A percentile compares a stretch with the other conserved stretches of the same genome.
These are phyloP conservation scores for Xylariales sp. DNA, from an alignment of 2,329 filamentous ascomycete genomes.

Conservation along the genomic window DNA sequence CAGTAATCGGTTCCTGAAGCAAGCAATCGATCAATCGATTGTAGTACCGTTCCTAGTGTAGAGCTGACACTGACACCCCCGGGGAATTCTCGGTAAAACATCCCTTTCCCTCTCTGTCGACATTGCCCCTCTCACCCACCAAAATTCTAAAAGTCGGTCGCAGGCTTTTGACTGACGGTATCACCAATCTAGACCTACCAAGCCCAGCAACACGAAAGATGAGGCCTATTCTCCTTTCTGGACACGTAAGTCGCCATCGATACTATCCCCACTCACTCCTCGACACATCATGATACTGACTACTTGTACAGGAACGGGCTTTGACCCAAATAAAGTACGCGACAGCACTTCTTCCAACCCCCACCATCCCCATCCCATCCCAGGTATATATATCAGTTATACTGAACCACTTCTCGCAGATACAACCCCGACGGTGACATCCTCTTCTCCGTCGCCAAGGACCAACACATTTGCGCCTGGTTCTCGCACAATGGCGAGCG, in stretches of 20 bases:
- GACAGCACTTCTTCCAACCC: constrained; percentile 8
- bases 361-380: constrained; percentile 9
- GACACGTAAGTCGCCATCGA: constrained; percentile 73
- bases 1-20: too few relatives aligned
- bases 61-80: too few relatives aligned
- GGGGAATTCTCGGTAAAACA: background rate
- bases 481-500: constrained; percentile 97
- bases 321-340: constrained; percentile 86
- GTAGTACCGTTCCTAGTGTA: too few relatives aligned
- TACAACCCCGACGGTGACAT: constrained; percentile 95
- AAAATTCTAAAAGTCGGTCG: constrained; percentile 1
- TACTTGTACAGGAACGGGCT: constrained; percentile 67
- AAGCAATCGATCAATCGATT: too few relatives aligned
- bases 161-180: constrained; percentile 8
- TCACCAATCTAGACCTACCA: constrained; percentile 1
- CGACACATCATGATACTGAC: too few relatives aligned
- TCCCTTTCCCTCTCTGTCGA: too few relatives aligned
- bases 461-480: constrained; percentile 96
- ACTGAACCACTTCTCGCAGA: constrained; percentile 34
- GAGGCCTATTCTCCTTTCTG: constrained; percentile 93
- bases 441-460: constrained; percentile 92
- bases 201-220: constrained; percentile 53
- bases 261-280: too few relatives aligned
- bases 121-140: background rate
- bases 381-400: constrained; percentile 12